Conservation (phyloP, 23 red algal genomes). For the Gracilariopsis chorda region DNA sequence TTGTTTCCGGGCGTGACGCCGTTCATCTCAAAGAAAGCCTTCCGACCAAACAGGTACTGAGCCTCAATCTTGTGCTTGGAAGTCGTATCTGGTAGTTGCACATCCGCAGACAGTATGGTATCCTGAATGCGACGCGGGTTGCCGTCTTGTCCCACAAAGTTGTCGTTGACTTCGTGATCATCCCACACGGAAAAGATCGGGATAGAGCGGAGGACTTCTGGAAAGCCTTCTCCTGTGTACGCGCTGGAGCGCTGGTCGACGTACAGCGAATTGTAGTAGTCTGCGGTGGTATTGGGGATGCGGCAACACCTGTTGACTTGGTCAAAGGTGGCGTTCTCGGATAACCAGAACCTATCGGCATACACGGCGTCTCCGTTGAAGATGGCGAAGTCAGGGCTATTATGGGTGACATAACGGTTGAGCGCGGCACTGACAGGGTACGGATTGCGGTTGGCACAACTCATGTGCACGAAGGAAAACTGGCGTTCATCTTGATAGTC, state of each 20-base stretch:
- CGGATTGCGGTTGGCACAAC: not conserved
- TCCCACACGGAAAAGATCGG: not conserved
- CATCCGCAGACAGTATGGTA: not conserved
- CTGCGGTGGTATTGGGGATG: not conserved
- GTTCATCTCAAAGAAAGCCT: not conserved
- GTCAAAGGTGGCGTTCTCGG: not conserved
- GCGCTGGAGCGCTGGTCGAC: not conserved
- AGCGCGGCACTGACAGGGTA: not conserved
- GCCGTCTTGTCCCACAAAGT: not conserved
- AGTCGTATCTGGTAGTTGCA: not conserved
- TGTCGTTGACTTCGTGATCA: not conserved
- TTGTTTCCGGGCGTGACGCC: not conserved
- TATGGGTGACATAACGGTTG: not conserved
- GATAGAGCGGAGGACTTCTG: not conserved
- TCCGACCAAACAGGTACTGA: not conserved
- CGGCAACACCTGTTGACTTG: not conserved
- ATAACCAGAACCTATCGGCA: not conserved
- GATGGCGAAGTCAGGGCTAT: not conserved
- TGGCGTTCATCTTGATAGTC: not conserved
- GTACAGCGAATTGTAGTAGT: not conserved
- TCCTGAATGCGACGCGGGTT: not conserved
- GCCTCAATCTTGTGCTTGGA: not conserved
- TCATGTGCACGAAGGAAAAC: not conserved
- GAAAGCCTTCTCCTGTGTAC: not conserved
- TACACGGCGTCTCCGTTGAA: conserved; percentile 9